Evolutionary conservation across 768 basidiomycete species (phyloP).

Genomic region (Auricularia auricula-judae): DNA sequence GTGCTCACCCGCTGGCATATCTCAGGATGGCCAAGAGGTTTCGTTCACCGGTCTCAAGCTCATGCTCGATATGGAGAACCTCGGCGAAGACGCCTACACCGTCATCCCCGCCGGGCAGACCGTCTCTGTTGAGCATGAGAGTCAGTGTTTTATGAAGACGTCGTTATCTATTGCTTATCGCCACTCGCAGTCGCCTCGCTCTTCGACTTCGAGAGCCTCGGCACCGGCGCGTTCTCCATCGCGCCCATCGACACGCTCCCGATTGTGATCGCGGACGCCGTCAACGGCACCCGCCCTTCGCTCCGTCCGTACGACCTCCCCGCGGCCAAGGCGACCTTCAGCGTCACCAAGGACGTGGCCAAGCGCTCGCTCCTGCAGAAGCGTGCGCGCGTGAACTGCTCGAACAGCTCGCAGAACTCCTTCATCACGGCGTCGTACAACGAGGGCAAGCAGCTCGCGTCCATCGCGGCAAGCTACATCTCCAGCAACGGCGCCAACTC

Average conservation of each 20-base stretch:
- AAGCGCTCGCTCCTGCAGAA: constrained; percentile 23
- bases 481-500: constrained; percentile 26
- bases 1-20: background rate
- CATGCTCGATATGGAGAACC: constrained; percentile 17
- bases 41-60: constrained; percentile 36
- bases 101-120: constrained; percentile 30
- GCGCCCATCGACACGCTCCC: constrained; percentile 29
- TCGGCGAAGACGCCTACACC: constrained; percentile 29
- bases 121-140: constrained; percentile 28
- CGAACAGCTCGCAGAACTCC: constrained; percentile 20
- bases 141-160: constrained; percentile 12
- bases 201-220: constrained; percentile 31
- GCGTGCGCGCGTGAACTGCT: constrained; percentile 31
- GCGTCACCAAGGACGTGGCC: constrained; percentile 25
- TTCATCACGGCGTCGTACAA: constrained; percentile 34
- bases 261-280: constrained; percentile 15
- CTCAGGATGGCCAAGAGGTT: constrained; percentile 22
- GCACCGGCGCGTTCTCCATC: constrained; percentile 30
- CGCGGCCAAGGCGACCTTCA: constrained; percentile 21
- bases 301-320: constrained; percentile 17
- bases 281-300: background rate
- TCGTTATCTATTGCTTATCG: background rate
- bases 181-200: constrained; percentile 25
- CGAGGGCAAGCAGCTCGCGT: constrained; percentile 31
- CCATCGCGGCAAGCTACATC: constrained; percentile 24